A percentile compares a stretch with the other conserved stretches of the same genome.
Conservation (phyloP, 257 asterid genomes). For the Catharanthus roseus region DNA sequence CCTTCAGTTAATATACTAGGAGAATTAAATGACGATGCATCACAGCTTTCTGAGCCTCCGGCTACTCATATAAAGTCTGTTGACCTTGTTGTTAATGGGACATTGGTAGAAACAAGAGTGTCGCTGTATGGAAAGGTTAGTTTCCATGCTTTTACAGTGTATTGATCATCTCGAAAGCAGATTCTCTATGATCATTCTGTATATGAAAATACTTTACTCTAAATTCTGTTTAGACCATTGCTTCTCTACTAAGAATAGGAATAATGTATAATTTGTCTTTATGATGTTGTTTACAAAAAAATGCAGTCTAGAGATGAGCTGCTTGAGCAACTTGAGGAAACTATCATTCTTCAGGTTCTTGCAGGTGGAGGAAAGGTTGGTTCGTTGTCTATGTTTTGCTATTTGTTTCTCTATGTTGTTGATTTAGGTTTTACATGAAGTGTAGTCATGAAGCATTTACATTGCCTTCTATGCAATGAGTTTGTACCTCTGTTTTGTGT, state of each 20-base stretch:
- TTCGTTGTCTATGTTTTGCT: constrained; percentile 11
- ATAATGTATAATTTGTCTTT: not conserved
- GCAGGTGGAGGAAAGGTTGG: constrained; percentile 98
- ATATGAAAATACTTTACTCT: constrained; percentile 10
- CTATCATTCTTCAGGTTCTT: constrained; percentile 70
- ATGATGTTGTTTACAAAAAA: constrained; percentile 12
- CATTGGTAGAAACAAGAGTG: constrained; percentile 69
- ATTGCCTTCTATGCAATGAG: not conserved
- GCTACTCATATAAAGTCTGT: constrained; percentile 44
- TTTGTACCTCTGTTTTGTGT: not conserved
- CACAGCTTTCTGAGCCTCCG: constrained; percentile 43
- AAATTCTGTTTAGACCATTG: constrained; percentile 11
- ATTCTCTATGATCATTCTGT: constrained; percentile 17
- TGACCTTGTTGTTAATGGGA: constrained; percentile 86
- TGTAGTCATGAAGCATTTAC: not conserved
- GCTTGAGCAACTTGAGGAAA: constrained; percentile 49
- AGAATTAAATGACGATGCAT: constrained; percentile 46
- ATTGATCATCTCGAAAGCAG: constrained; percentile 13
- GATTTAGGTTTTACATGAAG: not conserved
- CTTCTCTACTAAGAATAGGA: not conserved
- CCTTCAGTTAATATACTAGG: constrained; percentile 75
- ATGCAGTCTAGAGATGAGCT: constrained; percentile 62
- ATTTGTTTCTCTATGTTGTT: not conserved
- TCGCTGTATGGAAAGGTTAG: constrained; percentile 87
- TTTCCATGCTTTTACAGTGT: constrained; percentile 10